Evolutionary conservation across 2,329 filamentous ascomycete species (phyloP), one percentile per base, ranked within the genome.

Genomic region (Fusarium verticillioides): DNA sequence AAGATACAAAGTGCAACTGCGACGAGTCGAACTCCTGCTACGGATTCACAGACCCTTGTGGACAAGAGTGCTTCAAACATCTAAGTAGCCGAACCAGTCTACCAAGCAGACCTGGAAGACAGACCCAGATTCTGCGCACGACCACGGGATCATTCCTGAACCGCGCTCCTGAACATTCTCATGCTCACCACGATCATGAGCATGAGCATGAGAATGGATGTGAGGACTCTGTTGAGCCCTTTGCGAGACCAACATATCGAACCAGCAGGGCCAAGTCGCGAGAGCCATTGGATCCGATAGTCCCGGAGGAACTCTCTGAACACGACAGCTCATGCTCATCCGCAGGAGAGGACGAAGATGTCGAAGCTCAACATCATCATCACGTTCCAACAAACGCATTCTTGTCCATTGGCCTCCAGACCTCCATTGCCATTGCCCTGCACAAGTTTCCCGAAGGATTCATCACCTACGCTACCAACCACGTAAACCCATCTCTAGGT

Each of bases 391-490:
- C 94, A 70, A 98, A 98, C 78, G 94, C 94, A 10, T 99, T 98
- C 81, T 86, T 98, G 70, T 94, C 94, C 59, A 96, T 98, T 68
- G 95, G 96, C n/a, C 89, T 99, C 2, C 96, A 99, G 82, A 98
- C 96, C 0, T 96, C 94, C 21, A 92, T 98, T 57, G 96, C 96
- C 10, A 98, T 99, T 72, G 95, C 96, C 12, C 86, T 99, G 4
- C 96, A 99, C 85, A 99, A 99, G 81, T 92, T 98, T 40, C 96
- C 96, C 3, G 96, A 92, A 78, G 91, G 91, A 28, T 93, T 93
- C 80, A 92, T 99, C 76, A 98, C 96, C 2, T 99, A 97, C 81
- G 96, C 96, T 15, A 98, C 96, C 15, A 99, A 98, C 82, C 96
- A 99, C 80, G 96, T 95, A 18, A 98, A 95, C 80, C 95, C 96